phyloP scores from a whole-genome alignment of 371 early-diverging fungal genomes.

The Lichtheimia corymbifera region DNA sequence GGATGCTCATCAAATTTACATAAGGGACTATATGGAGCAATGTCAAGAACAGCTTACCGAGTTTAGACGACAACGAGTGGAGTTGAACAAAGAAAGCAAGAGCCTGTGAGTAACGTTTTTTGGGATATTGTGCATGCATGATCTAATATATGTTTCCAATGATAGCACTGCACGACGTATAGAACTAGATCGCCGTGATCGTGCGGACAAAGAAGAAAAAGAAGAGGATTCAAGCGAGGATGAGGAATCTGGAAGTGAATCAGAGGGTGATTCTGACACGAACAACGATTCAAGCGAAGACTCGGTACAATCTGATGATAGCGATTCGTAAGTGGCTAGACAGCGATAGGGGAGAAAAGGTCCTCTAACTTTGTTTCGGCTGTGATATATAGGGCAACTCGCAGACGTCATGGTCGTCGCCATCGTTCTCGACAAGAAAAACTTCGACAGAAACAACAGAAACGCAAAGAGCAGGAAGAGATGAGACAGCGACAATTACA shows the following conservation, averaged over 20 bases:
- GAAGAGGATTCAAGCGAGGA: conserved; percentile 25
- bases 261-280: conserved; percentile 19
- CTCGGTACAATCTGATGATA: conserved; percentile 26
- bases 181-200: conserved; percentile 34
- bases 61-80: conserved; percentile 65
- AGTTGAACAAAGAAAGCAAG: conserved; percentile 67
- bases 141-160: neutral
- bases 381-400: conserved; percentile 2
- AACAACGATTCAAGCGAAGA: conserved; percentile 35
- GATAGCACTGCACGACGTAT: conserved; percentile 26
- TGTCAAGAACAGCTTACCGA: conserved; percentile 68
- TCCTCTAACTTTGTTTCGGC: neutral
- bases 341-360: neutral
- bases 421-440: conserved; percentile 57
- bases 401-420: conserved; percentile 22
- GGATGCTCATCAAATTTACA: no score
- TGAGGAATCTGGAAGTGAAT: conserved; percentile 19
- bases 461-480: conserved; percentile 49
- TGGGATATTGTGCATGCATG: neutral
- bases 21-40: conserved; percentile 67
- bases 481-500: conserved; percentile 38
- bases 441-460: conserved; percentile 48
- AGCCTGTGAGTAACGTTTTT: conserved; percentile 27
- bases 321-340: conserved; percentile 26
- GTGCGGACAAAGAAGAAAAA: conserved; percentile 27